Evolutionary conservation across 1,139 yeast species (phyloP).

Genomic region (Lodderomyces theae): DNA sequence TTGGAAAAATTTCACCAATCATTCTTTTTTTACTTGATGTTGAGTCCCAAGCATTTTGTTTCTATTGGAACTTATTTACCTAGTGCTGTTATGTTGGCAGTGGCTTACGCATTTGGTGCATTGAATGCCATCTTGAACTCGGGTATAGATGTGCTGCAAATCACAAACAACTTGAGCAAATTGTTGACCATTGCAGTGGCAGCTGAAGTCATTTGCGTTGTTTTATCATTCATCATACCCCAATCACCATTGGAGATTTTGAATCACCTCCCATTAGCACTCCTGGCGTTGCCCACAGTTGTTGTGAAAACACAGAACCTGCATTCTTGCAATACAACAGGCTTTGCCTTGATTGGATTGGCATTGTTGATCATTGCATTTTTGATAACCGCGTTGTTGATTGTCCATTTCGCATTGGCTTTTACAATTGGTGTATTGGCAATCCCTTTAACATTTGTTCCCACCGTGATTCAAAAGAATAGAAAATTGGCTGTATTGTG

Average conservation of each 20-base stretch:
- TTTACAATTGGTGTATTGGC: conserved; percentile 64
- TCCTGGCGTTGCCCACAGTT: not conserved
- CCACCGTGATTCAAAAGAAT: conserved; percentile 32
- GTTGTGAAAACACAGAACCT: not conserved
- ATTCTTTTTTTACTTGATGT: conserved; percentile 83
- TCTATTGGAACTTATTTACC: conserved; percentile 95
- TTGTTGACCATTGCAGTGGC: conserved; percentile 32
- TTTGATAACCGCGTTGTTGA: conserved; percentile 71
- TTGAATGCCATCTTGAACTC: conserved; percentile 56
- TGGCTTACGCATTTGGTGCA: conserved; percentile 69
- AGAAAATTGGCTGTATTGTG: conserved; percentile 29
- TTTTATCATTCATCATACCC: conserved; percentile 29
- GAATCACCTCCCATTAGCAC: conserved; percentile 12
- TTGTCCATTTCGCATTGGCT: conserved; percentile 82
- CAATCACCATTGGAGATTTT: conserved; percentile 9
- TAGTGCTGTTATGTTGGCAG: conserved; percentile 71
- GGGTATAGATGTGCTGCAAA: conserved; percentile 24
- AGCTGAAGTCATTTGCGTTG: conserved; percentile 33
- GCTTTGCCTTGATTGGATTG: conserved; percentile 6
- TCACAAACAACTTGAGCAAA: conserved; percentile 24
- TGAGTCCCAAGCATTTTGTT: conserved; percentile 78
- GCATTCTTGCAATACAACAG: not conserved
- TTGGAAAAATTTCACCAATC: conserved; percentile 97
- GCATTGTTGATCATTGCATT: conserved; percentile 42
- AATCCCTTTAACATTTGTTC: conserved; percentile 68